Evolutionary conservation across 2,329 filamentous ascomycete species (phyloP), one percentile per base, ranked within the genome.

Genomic region (Microcera coccophila): DNA sequence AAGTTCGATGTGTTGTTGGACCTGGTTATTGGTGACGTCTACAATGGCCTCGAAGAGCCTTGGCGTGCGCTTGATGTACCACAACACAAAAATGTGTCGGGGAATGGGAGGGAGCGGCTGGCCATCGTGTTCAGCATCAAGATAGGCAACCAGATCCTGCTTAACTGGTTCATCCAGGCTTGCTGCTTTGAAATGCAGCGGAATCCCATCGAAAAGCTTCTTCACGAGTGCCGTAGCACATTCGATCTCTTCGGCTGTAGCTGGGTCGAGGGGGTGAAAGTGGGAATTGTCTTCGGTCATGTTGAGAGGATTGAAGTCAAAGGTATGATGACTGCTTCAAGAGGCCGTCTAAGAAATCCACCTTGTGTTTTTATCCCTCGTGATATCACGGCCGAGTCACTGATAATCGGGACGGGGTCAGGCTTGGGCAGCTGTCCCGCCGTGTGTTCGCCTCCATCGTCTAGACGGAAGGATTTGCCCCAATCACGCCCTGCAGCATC

Each of bases 191-290:
- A 39, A 43, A 11, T 40, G 31, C 5, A 47, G 26, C 11, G 36
- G 21, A 34, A 31, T 14, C 11, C 41, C 41, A 8, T 22, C 36
- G 3, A 43, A 16, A 8, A 36, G 35, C 11, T 38, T 20, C 10
- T 40, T 15, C 5, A 47, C 5, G 15, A 43, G 26, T 12, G 26
- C 20, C 10, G 38, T 40, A 3, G 20, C 37, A 3, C 33, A 32
- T 4, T 31, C 36, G 18, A 47, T 40, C 15, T 47, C 44, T 4
- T 28, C 36, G 3, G 44, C 24, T 3, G 19, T 24, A 11, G 44
- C 21, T n/a, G 44, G 40, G 37, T 47, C 44, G 33, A 47, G 40
- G 15, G 44, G 44, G 24, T 47, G 44, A 37, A 28, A 32, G 36
- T 38, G 17, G 28, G 36, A 43, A n/a, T n/a, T n/a, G 19, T 24